Percentiles rank a stretch among this genome's conserved stretches.
These are phyloP conservation scores for Zymoseptoria pseudotritici DNA, from an alignment of 2,329 filamentous ascomycete genomes.

Conservation along the genomic window DNA sequence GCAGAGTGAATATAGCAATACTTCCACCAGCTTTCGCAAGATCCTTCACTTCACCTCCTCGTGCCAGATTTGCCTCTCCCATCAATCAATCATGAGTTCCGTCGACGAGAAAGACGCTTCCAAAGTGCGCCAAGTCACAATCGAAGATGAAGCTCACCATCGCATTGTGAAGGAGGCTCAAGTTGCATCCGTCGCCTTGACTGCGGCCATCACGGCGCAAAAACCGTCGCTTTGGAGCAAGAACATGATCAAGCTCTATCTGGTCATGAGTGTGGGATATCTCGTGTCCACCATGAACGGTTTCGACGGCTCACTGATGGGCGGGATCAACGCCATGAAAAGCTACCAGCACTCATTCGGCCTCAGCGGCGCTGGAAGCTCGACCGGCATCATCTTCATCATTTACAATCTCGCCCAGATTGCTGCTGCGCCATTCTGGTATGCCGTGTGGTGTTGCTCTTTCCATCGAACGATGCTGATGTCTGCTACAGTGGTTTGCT, in stretches of 20 bases:
- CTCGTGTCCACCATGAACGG: conserved; percentile 18
- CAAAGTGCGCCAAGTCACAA: conserved; percentile 9
- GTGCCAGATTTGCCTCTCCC: no score
- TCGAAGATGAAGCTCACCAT: conserved; percentile 15
- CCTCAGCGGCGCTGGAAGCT: conserved; percentile 41
- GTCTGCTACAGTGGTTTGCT: conserved; percentile 27
- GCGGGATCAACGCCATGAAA: conserved; percentile 48
- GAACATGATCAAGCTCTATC: conserved; percentile 20
- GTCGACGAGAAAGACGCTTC: conserved; percentile 40
- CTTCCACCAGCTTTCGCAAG: no score
- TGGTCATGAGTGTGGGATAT: conserved; percentile 18
- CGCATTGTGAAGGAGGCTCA: conserved; percentile 16
- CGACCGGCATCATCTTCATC: conserved; percentile 41
- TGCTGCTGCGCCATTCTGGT: conserved; percentile 38
- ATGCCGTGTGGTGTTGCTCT: no score
- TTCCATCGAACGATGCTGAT: no score
- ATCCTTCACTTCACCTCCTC: no score
- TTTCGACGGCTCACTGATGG: conserved; percentile 34
- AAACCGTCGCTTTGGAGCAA: conserved; percentile 18
- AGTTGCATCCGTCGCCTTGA: conserved; percentile 19
- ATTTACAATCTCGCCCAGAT: conserved; percentile 45
- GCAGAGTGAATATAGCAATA: no score
- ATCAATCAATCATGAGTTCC: conserved; percentile 34
- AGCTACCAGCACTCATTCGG: conserved; percentile 45
- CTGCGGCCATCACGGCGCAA: conserved; percentile 16